These are phyloP conservation scores for Chytriomyces sp. DNA, from an alignment of 192 early-diverging fungal genomes.

Conservation along the genomic window DNA sequence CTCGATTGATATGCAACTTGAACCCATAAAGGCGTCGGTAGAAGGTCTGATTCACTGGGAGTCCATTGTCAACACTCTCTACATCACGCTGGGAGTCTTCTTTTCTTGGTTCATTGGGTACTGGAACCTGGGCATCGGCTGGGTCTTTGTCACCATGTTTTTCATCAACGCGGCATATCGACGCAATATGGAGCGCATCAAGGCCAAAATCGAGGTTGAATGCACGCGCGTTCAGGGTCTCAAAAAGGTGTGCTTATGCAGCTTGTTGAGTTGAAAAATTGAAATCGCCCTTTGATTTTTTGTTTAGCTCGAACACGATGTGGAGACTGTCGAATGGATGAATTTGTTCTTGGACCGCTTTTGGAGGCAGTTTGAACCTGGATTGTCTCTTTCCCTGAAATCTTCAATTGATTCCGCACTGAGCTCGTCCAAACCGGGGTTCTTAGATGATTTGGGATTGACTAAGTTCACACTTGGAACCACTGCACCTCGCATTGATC, in stretches of 20 bases:
- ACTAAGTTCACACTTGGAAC: slow-evolving; percentile 54
- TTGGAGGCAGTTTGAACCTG: slow-evolving; percentile 92
- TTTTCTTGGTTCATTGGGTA: slow-evolving; percentile 35
- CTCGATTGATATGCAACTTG: neutral
- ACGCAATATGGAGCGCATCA: slow-evolving; percentile 18
- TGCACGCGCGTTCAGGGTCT: slow-evolving; percentile 10
- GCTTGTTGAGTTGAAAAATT: neutral
- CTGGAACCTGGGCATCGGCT: slow-evolving; percentile 23
- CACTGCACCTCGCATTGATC: slow-evolving; percentile 48
- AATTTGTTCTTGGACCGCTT: slow-evolving; percentile 83
- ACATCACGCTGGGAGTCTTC: slow-evolving; percentile 20
- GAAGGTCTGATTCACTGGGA: slow-evolving; percentile 27
- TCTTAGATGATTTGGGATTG: slow-evolving; percentile 43
- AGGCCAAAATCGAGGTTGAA: slow-evolving; percentile 24
- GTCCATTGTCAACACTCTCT: slow-evolving; percentile 4
- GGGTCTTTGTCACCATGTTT: slow-evolving; percentile 29
- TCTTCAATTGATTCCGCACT: slow-evolving; percentile 73
- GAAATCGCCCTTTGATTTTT: neutral
- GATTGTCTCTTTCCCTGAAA: slow-evolving; percentile 73
- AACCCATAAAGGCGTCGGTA: neutral
- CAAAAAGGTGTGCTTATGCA: slow-evolving; percentile 1
- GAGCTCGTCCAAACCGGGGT: slow-evolving; percentile 52
- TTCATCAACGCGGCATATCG: slow-evolving; percentile 23
- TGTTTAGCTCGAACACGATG: slow-evolving; percentile 22
- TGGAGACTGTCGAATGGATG: slow-evolving; percentile 84